Conservation (phyloP, 176 grass and related monocot species). For the Saccharum officinarum region DNA sequence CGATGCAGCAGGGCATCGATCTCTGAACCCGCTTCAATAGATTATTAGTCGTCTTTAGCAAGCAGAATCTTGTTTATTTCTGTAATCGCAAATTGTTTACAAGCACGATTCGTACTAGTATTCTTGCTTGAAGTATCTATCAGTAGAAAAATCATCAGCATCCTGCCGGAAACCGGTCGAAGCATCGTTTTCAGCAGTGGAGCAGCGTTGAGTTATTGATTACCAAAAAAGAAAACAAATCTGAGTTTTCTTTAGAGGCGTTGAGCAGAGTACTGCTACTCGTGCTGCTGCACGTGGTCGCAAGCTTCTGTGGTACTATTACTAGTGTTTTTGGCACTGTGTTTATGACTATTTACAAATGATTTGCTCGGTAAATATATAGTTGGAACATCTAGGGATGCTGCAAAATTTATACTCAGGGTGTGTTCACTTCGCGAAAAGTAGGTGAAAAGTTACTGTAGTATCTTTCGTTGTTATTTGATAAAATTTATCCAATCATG, state of each 20-base stretch:
- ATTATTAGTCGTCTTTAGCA: neutral
- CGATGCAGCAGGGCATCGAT: conserved; percentile 23
- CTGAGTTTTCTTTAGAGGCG: neutral
- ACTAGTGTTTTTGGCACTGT: neutral
- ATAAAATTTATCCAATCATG: too few species aligned
- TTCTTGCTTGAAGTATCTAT: neutral
- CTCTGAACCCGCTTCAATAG: neutral
- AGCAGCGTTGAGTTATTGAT: neutral
- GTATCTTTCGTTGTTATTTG: too few species aligned
- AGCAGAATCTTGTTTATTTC: conserved; percentile 2
- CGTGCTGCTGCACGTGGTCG: neutral
- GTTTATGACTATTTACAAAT: conserved; percentile 31
- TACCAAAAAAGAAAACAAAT: neutral
- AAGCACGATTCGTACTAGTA: neutral
- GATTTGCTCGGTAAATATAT: conserved; percentile 22
- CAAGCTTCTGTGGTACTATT: neutral
- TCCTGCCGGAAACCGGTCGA: neutral
- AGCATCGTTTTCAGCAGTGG: neutral
- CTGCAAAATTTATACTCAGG: conserved; percentile 43
- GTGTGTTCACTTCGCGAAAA: too few species aligned
- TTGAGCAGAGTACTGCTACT: neutral
- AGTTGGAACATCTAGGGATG: conserved; percentile 47
- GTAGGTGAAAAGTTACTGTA: too few species aligned
- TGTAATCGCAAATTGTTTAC: neutral
- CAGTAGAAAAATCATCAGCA: neutral